Percentiles rank a stretch among this genome's conserved stretches.
These are phyloP conservation scores for Mycena galopus DNA, from an alignment of 768 basidiomycete species.

Conservation along the genomic window DNA sequence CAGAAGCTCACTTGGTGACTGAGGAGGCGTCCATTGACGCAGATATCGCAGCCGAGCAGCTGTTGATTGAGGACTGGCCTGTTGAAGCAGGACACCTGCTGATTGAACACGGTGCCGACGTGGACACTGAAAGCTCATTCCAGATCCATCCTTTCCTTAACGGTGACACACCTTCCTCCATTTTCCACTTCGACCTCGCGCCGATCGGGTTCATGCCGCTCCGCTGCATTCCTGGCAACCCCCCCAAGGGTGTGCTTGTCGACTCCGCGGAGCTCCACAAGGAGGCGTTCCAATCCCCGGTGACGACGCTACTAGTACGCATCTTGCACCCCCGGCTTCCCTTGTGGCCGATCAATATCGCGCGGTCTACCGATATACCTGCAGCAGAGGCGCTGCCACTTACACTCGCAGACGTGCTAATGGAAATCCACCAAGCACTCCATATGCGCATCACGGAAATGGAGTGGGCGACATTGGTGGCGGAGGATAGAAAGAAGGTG, in stretches of 20 bases:
- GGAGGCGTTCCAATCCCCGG: constrained; percentile 54
- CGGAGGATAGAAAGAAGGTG: too few relatives aligned
- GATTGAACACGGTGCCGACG: too few relatives aligned
- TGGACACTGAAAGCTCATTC: too few relatives aligned
- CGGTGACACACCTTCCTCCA: constrained; percentile 48
- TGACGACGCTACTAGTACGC: constrained; percentile 53
- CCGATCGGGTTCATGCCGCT: background rate
- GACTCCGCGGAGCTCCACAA: constrained; percentile 37
- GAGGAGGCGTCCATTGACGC: too few relatives aligned
- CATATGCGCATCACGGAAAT: too few relatives aligned
- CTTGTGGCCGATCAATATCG: constrained; percentile 56
- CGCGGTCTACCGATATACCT: constrained; percentile 4
- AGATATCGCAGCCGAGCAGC: too few relatives aligned
- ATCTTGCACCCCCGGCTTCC: constrained; percentile 55
- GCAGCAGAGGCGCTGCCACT: background rate
- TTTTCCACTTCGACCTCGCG: constrained; percentile 56
- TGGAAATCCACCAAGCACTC: too few relatives aligned
- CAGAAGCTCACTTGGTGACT: too few relatives aligned
- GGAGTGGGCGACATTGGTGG: too few relatives aligned
- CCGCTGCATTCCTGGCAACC: background rate
- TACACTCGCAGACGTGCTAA: constrained; percentile 14
- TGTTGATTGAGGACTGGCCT: too few relatives aligned
- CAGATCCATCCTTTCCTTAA: constrained; percentile 36
- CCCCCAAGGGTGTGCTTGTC: constrained; percentile 30
- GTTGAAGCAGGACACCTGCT: too few relatives aligned